Conservation (phyloP, 2,329 filamentous ascomycete genomes). For the Leptographium radiaticola region DNA sequence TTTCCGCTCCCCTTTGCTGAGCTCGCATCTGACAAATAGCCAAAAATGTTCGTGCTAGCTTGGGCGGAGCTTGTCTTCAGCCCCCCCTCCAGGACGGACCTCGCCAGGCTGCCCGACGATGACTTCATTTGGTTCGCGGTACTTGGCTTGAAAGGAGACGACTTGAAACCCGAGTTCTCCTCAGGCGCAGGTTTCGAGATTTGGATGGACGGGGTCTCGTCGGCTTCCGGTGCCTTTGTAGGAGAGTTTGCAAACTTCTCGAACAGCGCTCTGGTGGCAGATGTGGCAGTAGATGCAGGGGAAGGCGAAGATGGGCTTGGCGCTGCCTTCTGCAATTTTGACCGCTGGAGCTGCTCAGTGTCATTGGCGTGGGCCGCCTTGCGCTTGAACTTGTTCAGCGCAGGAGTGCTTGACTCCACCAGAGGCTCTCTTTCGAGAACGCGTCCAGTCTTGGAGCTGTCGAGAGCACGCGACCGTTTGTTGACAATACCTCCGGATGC, state of each 20-base stretch:
- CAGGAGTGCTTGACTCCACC: conserved; percentile 20
- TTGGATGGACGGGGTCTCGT: conserved; percentile 7
- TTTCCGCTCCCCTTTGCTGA: conserved; percentile 40
- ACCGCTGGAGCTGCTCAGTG: conserved; percentile 31
- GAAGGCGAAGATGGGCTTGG: not conserved
- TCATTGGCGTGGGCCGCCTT: conserved; percentile 33
- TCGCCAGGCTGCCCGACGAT: conserved; percentile 19
- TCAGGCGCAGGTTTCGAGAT: conserved; percentile 15
- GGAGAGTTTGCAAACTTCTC: conserved; percentile 43
- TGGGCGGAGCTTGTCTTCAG: conserved; percentile 11
- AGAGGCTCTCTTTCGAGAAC: conserved; percentile 24
- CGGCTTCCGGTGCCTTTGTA: conserved; percentile 18
- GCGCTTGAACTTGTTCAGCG: conserved; percentile 36
- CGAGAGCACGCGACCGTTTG: conserved; percentile 32
- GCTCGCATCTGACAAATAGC: conserved; percentile 43
- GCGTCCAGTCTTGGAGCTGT: not conserved
- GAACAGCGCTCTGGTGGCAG: conserved; percentile 41
- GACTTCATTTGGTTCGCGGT: conserved; percentile 22
- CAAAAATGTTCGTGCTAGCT: conserved; percentile 43
- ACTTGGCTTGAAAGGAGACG: conserved; percentile 17
- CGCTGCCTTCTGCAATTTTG: conserved; percentile 34
- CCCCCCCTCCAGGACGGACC: conserved; percentile 26
- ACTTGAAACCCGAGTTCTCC: conserved; percentile 11
- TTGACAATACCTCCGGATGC: conserved; percentile 21
- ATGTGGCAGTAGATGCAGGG: conserved; percentile 18